Evolutionary conservation across 148 eudicot species (phyloP).

Genomic region (Pouteria glomerata): DNA sequence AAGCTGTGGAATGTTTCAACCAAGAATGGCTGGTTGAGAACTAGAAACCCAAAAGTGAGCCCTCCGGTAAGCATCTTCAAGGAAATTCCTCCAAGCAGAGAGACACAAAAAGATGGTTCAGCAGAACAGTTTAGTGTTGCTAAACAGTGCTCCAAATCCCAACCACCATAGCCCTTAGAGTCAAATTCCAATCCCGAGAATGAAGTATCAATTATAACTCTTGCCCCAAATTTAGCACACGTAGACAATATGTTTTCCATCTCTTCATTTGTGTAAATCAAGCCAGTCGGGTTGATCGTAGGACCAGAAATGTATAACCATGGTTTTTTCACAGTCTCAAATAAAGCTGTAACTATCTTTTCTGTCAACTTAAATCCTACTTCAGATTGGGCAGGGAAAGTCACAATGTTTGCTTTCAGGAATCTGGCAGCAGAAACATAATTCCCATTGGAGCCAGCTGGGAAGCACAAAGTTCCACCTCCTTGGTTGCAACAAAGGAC

Average conservation of each 20-base stretch:
- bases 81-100: conserved; percentile 80
- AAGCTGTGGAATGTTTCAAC: conserved; percentile 58
- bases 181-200: conserved; percentile 80
- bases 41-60: conserved; percentile 70
- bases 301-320: conserved; percentile 96
- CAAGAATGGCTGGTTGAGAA: conserved; percentile 55
- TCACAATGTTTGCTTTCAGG: conserved; percentile 56
- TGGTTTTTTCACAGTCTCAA: conserved; percentile 60
- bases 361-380: conserved; percentile 70
- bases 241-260: conserved; percentile 51
- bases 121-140: conserved; percentile 39
- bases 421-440: conserved; percentile 82
- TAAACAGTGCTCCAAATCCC: conserved; percentile 67
- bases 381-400: conserved; percentile 53
- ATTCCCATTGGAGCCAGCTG: conserved; percentile 82
- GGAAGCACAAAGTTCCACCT: conserved; percentile 92
- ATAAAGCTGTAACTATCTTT: conserved; percentile 32
- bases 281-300: conserved; percentile 81
- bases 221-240: conserved; percentile 83
- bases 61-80: conserved; percentile 86
- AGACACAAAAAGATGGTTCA: conserved; percentile 51
- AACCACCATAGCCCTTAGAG: conserved; percentile 37
- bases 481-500: conserved; percentile 84
- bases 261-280: conserved; percentile 75
- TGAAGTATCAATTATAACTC: conserved; percentile 82